These are phyloP conservation scores for Pezicula radicicola DNA, from an alignment of 2,329 filamentous ascomycete genomes.

Conservation along the genomic window DNA sequence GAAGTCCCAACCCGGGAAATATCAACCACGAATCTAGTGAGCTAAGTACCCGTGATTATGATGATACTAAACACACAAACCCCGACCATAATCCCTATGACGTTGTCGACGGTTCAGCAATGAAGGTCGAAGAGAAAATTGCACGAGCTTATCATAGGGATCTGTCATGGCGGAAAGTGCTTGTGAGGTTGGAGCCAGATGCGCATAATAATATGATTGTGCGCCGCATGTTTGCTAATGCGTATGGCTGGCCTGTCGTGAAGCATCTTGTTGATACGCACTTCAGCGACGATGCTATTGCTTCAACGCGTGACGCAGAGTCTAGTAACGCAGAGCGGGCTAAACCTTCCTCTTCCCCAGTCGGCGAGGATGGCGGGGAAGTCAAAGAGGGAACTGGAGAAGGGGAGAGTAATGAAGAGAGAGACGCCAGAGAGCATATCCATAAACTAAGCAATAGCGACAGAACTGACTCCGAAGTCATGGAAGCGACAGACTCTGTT, in stretches of 20 bases:
- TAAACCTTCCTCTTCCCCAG: constrained; percentile 51
- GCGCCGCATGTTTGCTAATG: constrained; percentile 93
- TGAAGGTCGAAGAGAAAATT: constrained; percentile 97
- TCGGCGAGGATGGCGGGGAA: constrained; percentile 64
- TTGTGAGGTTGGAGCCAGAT: constrained; percentile 92
- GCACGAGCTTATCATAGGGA: constrained; percentile 91
- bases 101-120: constrained; percentile 58
- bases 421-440: background rate
- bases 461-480: constrained; percentile 42
- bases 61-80: constrained; percentile 46
- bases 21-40: constrained; percentile 39
- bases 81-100: constrained; percentile 43
- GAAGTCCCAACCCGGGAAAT: constrained; percentile 23
- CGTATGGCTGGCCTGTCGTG: constrained; percentile 94
- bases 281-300: constrained; percentile 73
- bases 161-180: constrained; percentile 92
- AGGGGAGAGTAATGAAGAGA: constrained; percentile 4
- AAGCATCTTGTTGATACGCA: constrained; percentile 94
- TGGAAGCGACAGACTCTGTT: constrained; percentile 38
- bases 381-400: constrained; percentile 36
- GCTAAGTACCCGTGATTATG: constrained; percentile 46
- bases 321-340: constrained; percentile 69
- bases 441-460: constrained; percentile 31
- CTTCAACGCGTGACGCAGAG: constrained; percentile 63
- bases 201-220: constrained; percentile 99